Percentiles rank a stretch among this genome's conserved stretches.
These are phyloP conservation scores for Zymoseptoria brevis DNA, from an alignment of 2,329 filamentous ascomycete species.

Conservation along the genomic window DNA sequence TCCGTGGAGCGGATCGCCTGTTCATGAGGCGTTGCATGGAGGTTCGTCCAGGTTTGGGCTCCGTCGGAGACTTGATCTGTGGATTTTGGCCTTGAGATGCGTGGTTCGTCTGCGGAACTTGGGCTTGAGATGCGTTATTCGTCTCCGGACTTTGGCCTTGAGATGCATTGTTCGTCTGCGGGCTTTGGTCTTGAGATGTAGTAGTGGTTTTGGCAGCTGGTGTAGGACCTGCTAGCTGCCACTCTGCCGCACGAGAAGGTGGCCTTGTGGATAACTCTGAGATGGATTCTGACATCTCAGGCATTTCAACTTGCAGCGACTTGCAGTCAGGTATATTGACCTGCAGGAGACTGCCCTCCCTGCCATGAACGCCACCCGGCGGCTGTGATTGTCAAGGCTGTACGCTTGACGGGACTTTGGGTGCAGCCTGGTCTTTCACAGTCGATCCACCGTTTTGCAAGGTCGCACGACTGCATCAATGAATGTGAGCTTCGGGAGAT, in stretches of 20 bases:
- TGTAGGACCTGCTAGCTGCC: not conserved
- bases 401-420: not conserved
- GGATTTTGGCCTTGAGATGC: constrained; percentile 9
- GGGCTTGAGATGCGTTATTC: not conserved
- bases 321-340: constrained; percentile 1
- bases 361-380: constrained; percentile 20
- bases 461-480: not conserved
- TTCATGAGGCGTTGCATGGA: not conserved
- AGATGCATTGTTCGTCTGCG: constrained; percentile 4
- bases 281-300: constrained; percentile 3
- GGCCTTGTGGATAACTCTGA: constrained; percentile 17
- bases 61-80: constrained; percentile 4
- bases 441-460: not conserved
- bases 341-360: constrained; percentile 3
- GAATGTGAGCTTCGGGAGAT: not conserved
- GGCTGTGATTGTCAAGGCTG: constrained; percentile 22
- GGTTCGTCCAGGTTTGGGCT: not conserved
- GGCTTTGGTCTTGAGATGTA: constrained; percentile 9
- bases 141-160: constrained; percentile 7
- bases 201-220: constrained; percentile 1
- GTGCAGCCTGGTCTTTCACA: not conserved
- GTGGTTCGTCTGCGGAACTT: constrained; percentile 7
- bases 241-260: constrained; percentile 8
- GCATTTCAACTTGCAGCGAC: constrained; percentile 2
- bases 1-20: not conserved